Percentiles rank a stretch among this genome's conserved stretches.
phyloP scores from a whole-genome alignment of 805 yeast species.

The Metschnikowia colocasiae region DNA sequence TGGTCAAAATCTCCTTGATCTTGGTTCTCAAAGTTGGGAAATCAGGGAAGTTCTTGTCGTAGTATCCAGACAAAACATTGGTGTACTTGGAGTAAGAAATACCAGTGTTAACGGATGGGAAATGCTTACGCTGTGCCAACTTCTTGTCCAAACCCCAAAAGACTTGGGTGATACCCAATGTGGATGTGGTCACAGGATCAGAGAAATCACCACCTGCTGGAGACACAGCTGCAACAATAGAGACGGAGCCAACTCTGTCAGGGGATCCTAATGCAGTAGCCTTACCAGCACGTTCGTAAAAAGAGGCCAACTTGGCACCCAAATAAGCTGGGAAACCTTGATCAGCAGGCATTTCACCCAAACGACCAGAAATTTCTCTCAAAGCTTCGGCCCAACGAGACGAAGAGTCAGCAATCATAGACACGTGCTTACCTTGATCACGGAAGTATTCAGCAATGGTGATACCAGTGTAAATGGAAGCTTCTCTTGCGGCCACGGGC shows the following conservation, averaged over 20 bases:
- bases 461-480: slow-evolving; percentile 98
- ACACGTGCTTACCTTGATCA: slow-evolving; percentile 98
- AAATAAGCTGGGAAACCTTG: slow-evolving; percentile 99
- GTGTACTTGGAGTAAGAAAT: slow-evolving; percentile 97
- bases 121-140: slow-evolving; percentile 98
- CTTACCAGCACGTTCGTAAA: slow-evolving; percentile 99
- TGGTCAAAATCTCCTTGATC: slow-evolving; percentile 90
- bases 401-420: slow-evolving; percentile 99
- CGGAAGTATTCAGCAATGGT: slow-evolving; percentile 98
- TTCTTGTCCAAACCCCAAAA: slow-evolving; percentile 99
- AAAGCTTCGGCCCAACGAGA: slow-evolving; percentile 99
- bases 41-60: slow-evolving; percentile 83
- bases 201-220: slow-evolving; percentile 99
- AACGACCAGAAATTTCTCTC: slow-evolving; percentile 99
- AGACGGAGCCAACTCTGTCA: slow-evolving; percentile 93
- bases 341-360: slow-evolving; percentile 99
- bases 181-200: slow-evolving; percentile 97
- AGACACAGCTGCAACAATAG: slow-evolving; percentile 98
- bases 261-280: slow-evolving; percentile 95
- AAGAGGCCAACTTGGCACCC: slow-evolving; percentile 98
- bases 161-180: slow-evolving; percentile 99
- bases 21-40: slow-evolving; percentile 87
- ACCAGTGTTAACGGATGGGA: slow-evolving; percentile 96
- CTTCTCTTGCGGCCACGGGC: slow-evolving; percentile 99
- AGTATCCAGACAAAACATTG: slow-evolving; percentile 62